phyloP scores from a whole-genome alignment of 306 rosid genomes.

The Quillaja saponaria region DNA sequence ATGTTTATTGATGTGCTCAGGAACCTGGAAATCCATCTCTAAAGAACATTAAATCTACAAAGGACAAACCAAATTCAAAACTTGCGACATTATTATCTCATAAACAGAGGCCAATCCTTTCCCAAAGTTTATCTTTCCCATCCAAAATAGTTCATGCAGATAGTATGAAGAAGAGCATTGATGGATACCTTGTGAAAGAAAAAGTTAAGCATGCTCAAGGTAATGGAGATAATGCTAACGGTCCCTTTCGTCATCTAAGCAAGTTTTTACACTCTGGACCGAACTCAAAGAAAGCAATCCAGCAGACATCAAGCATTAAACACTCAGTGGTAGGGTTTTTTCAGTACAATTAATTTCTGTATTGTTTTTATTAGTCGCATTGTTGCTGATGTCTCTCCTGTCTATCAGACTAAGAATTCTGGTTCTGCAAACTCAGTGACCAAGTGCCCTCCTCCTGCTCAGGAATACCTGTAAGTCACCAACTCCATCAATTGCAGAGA shows the following conservation, averaged over 20 bases:
- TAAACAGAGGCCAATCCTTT: slow-evolving; percentile 46
- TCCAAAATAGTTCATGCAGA: slow-evolving; percentile 53
- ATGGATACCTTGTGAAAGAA: slow-evolving; percentile 46
- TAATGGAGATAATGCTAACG: slow-evolving; percentile 44
- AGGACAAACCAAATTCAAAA: slow-evolving; percentile 60
- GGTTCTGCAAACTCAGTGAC: slow-evolving; percentile 37
- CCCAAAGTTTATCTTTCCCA: slow-evolving; percentile 83
- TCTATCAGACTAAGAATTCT: slow-evolving; percentile 53
- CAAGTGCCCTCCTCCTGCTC: slow-evolving; percentile 45
- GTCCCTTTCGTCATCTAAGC: slow-evolving; percentile 42
- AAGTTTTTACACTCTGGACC: slow-evolving; percentile 47
- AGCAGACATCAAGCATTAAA: slow-evolving; percentile 39
- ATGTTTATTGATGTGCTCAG: slow-evolving; percentile 43
- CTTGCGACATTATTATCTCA: slow-evolving; percentile 42
- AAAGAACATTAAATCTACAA: slow-evolving; percentile 55
- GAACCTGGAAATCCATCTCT: slow-evolving; percentile 45
- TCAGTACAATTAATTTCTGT: slow-evolving; percentile 3
- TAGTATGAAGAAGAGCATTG: slow-evolving; percentile 64
- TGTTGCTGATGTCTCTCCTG: slow-evolving; percentile 20
- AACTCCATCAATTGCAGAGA: background rate
- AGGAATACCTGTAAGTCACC: slow-evolving; percentile 54
- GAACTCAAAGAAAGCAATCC: slow-evolving; percentile 48
- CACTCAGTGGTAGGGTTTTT: slow-evolving; percentile 44
- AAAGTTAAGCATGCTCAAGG: slow-evolving; percentile 41
- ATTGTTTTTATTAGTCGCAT: slow-evolving; percentile 17